Conservation (phyloP, 805 yeast genomes). For the Saccharomyces eubayanus region DNA sequence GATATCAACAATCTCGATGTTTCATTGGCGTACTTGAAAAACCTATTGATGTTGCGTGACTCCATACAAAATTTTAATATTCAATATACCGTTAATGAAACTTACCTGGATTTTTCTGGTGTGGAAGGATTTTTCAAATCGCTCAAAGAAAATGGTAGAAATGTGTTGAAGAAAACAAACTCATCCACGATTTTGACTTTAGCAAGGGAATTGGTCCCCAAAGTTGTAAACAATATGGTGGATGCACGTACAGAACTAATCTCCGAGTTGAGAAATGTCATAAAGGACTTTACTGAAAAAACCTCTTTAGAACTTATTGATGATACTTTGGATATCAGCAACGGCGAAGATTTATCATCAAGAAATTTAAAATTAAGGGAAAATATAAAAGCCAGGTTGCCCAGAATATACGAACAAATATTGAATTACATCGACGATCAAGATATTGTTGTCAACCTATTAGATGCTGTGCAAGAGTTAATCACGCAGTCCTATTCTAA, state of each 20-base stretch:
- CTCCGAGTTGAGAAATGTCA: constrained; percentile 59
- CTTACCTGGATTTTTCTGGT: constrained; percentile 75
- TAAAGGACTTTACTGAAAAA: constrained; percentile 58
- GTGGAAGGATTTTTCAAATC: constrained; percentile 44
- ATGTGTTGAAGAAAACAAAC: constrained; percentile 2
- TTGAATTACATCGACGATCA: constrained; percentile 47
- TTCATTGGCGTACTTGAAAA: constrained; percentile 60
- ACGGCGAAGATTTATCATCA: constrained; percentile 15
- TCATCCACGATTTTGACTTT: constrained; percentile 35
- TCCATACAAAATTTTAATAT: constrained; percentile 74
- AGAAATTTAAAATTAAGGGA: constrained; percentile 37
- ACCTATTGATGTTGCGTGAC: constrained; percentile 59
- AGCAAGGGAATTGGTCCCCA: constrained; percentile 66
- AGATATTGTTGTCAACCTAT: constrained; percentile 41
- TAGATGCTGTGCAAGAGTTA: constrained; percentile 60
- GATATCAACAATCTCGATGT: constrained; percentile 37
- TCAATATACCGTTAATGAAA: constrained; percentile 62
- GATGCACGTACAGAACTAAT: constrained; percentile 73
- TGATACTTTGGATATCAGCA: constrained; percentile 35
- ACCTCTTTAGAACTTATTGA: constrained; percentile 42
- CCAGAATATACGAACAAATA: constrained; percentile 46
- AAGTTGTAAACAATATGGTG: constrained; percentile 69
- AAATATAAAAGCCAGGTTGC: constrained; percentile 46
- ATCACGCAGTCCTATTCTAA: constrained; percentile 49
- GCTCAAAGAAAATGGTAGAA: constrained; percentile 22